Base-by-base conservation (phyloP, 352 stramenopile species). In the Phytophthora vignae region DNA sequence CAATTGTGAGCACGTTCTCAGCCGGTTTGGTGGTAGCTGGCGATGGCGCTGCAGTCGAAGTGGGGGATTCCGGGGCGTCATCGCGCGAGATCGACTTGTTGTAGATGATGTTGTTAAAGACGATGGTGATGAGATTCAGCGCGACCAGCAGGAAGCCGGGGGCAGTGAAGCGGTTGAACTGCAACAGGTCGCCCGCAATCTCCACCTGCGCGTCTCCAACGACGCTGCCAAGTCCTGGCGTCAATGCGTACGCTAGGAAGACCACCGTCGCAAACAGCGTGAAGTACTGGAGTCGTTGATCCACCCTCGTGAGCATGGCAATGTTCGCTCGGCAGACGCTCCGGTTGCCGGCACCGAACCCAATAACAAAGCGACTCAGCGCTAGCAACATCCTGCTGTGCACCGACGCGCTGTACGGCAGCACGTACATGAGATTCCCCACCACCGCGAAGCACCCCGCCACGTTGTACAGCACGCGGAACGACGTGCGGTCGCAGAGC, bases 251-350 rank as follows among this genome's bases (percentile, higher is more conserved):
- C n/a, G 73, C 84, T 2, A 93, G 69, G 57, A 91, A 94, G 2
- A 92, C 87, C 3, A 92, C 81, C 1, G 80, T 83, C 19, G 84
- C 85, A n/a, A 94, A 83, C 1, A 91, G 44, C 1, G 84, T 93
- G 42, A 93, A 84, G 62, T 82, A 94, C 70, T 84, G 69, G 19
- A 91, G 60, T 7, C 87, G 67, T 33, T 91, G 80, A 44, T 91
- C 64, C n/a, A 90, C 71, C 1, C 64, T 56, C 2, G 87, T 94
- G 53, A 92, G 72, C 53, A 84, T 78, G 0, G 87, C 87, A 9
- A 94, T 79, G 49, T 94, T 90, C 3, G 87, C 82, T 46, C 87
- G 77, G 63, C 85, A 94, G 1, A 93, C 85, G 46, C 83, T 91
- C 21, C 86, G 82, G 49, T 93, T 94, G 0, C 87, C 87, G 14